Evolutionary conservation across 768 basidiomycete species (phyloP), one percentile per base, ranked within the genome.

Genomic region (Austroboletus festivus): DNA sequence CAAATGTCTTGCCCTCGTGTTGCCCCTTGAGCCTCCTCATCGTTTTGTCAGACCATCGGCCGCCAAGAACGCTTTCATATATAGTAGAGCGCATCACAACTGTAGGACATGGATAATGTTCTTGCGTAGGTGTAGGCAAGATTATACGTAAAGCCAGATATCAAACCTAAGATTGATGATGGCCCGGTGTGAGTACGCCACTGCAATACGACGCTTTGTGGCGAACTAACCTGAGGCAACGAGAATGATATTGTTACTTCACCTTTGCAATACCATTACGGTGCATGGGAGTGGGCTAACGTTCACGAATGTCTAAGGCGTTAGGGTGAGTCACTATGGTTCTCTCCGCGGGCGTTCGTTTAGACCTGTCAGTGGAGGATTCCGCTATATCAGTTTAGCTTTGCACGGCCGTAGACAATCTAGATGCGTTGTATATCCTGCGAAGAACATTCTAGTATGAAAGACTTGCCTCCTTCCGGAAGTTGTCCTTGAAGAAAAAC

Each of bases 401-500:
- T 15, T 10, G 30, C n/a, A 31, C 15, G 9, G 47, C 42, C 22
- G 55, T 31, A 24, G 55, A 54, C 22, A 45, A 51, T 15, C 44
- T 52, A 19, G 49, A 53, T 13, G 63, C 65, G 38, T 64, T 62
- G 9, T 72, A 44, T 19, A 74, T 72, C 42, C 70, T 69, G 52
- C 72, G 76, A 44, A 89, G 68, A 1, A 83, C 79, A 21, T 73
- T 73, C 60, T 90, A 88, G 62, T 93, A 96, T 1, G 80, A 77
- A 13, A 86, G 66, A 47, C 90, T 93, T 42, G 93, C 82, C 60
- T 93, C 89, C 53, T 77, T 75, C 20, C 92, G 77, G 68, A 88
- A 94, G 0, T 86, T 91, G 59, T 95, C 91, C 51, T 79, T 79
- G 72, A 93, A 89, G 62, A 83, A 72, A 15, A 83, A 46, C 63